Evolutionary conservation across 2,329 filamentous ascomycete species (phyloP).

Genomic region (Epichloe hybrida): DNA sequence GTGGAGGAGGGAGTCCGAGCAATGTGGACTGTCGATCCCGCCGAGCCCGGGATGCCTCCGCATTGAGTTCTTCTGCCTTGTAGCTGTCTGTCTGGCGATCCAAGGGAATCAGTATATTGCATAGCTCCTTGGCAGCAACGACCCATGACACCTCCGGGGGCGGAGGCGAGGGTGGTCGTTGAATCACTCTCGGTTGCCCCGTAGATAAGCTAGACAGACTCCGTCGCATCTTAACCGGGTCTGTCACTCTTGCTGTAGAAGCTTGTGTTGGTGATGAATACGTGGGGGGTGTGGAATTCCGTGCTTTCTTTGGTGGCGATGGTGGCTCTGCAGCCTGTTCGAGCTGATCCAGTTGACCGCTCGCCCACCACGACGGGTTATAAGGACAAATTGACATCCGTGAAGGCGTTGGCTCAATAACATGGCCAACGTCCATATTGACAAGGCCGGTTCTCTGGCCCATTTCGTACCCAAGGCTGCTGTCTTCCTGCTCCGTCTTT

Average conservation of each 20-base stretch:
- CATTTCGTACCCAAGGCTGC: conserved; percentile 46
- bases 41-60: conserved; percentile 48
- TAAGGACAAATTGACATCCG: conserved; percentile 32
- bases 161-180: conserved; percentile 46
- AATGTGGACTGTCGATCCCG: conserved; percentile 50
- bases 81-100: conserved; percentile 65
- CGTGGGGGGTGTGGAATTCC: conserved; percentile 50
- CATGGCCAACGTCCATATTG: conserved; percentile 15
- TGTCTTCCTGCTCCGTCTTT: conserved; percentile 17
- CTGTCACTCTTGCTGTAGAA: conserved; percentile 66
- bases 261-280: conserved; percentile 83
- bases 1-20: conserved; percentile 14
- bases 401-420: conserved; percentile 1
- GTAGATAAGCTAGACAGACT: conserved; percentile 42
- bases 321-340: conserved; percentile 44
- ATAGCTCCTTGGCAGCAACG: conserved; percentile 69
- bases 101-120: conserved; percentile 65
- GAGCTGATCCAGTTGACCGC: conserved; percentile 51
- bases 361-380: conserved; percentile 60
- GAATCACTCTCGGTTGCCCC: conserved; percentile 7
- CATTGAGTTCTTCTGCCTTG: conserved; percentile 64
- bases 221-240: conserved; percentile 51
- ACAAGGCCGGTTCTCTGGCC: conserved; percentile 34
- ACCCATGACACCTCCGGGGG: conserved; percentile 78
- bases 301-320: conserved; percentile 37